Conservation (phyloP, 305 asterid genomes). For the Fraxinus platypoda region DNA sequence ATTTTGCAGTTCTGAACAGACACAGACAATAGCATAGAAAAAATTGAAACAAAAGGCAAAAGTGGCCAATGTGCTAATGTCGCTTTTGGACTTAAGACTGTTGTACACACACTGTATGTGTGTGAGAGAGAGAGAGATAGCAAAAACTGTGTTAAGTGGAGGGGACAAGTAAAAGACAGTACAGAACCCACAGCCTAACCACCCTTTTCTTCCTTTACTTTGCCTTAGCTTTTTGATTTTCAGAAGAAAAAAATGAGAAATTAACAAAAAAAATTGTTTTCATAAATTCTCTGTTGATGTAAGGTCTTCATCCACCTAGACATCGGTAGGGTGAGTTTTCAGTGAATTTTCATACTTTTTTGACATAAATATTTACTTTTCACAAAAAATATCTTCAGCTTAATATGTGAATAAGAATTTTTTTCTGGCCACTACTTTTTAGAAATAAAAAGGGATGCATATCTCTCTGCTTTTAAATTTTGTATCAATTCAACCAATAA, state of each 20-base stretch:
- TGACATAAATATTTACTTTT: background rate
- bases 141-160: constrained; percentile 61
- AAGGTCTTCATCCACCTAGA: constrained; percentile 41
- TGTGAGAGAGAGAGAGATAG: constrained; percentile 32
- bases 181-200: constrained; percentile 81
- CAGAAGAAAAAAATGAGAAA: background rate
- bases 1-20: constrained; percentile 73
- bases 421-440: constrained; percentile 5
- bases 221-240: constrained; percentile 45
- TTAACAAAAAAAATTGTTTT: background rate
- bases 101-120: constrained; percentile 19
- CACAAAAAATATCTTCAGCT: background rate
- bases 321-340: constrained; percentile 22
- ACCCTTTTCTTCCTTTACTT: constrained; percentile 38
- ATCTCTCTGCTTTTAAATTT: background rate
- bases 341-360: constrained; percentile 29
- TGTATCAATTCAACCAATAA: background rate
- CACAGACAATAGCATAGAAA: constrained; percentile 82
- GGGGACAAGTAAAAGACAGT: constrained; percentile 93
- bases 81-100: constrained; percentile 45
- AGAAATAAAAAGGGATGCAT: background rate
- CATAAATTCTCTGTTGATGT: constrained; percentile 10
- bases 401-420: background rate
- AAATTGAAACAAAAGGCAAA: constrained; percentile 71
- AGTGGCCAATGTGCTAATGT: constrained; percentile 62